A percentile compares a stretch with the other conserved stretches of the same genome.
Evolutionary conservation across 176 grass and related monocot species (phyloP).

Genomic region (Avena atlantica): DNA sequence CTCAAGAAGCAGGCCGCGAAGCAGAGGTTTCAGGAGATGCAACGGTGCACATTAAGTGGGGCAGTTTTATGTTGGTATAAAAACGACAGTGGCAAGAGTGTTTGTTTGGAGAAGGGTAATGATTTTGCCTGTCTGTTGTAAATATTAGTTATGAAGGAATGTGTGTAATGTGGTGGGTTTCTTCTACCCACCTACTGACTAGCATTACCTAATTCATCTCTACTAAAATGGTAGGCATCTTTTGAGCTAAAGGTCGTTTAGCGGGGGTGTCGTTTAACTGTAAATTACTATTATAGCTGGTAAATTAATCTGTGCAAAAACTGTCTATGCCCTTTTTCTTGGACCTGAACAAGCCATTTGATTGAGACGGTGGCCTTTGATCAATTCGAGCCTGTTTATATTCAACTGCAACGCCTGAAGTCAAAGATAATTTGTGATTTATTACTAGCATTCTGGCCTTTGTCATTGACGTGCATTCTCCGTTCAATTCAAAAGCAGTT

Average conservation of each 20-base stretch:
- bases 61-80: background rate
- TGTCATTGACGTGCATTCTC: no score
- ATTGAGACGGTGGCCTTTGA: background rate
- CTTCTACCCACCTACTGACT: background rate
- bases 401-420: no score
- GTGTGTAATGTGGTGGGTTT: constrained; percentile 29
- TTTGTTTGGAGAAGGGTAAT: background rate
- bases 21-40: constrained; percentile 32
- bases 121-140: constrained; percentile 39
- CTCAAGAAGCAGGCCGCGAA: background rate
- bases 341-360: background rate
- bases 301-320: background rate
- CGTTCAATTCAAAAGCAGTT: no score
- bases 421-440: background rate
- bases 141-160: constrained; percentile 44
- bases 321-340: background rate
- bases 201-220: background rate
- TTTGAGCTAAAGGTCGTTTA: background rate
- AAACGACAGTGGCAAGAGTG: background rate
- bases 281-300: background rate
- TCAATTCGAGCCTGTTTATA: no score
- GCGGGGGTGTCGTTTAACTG: background rate
- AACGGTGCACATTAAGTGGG: constrained; percentile 22
- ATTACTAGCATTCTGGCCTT: no score
- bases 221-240: background rate